phyloP scores from a whole-genome alignment of 1,284 basidiomycete species.

The Pseudozyma thailandica region DNA sequence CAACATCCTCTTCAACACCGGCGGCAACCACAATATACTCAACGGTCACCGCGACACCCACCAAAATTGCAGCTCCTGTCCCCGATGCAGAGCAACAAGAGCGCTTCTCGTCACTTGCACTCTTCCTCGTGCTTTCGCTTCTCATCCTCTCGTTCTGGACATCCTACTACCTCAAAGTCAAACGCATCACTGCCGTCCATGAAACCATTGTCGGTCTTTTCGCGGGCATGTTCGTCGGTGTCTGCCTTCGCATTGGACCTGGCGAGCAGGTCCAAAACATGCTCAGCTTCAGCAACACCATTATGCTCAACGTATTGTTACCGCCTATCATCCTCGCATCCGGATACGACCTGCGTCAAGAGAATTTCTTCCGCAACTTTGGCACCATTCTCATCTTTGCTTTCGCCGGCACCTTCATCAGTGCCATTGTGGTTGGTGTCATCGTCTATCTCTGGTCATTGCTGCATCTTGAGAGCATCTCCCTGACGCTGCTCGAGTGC shows the following conservation, averaged over 20 bases:
- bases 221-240: conserved; percentile 91
- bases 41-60: conserved; percentile 11
- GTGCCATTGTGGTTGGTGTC: conserved; percentile 92
- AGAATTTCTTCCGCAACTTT: conserved; percentile 87
- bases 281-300: conserved; percentile 95
- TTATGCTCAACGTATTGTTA: conserved; percentile 96
- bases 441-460: conserved; percentile 94
- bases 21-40: conserved; percentile 3
- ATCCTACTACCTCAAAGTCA: conserved; percentile 97
- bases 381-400: conserved; percentile 87
- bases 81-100: conserved; percentile 65
- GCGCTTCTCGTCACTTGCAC: conserved; percentile 64
- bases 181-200: conserved; percentile 92
- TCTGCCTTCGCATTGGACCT: conserved; percentile 87
- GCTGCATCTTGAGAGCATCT: conserved; percentile 73
- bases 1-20: background rate
- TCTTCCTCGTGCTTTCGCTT: conserved; percentile 82
- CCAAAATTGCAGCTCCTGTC: conserved; percentile 11
- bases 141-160: conserved; percentile 94
- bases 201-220: conserved; percentile 96
- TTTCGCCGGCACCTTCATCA: conserved; percentile 95
- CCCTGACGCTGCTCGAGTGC: conserved; percentile 75
- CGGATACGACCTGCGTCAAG: conserved; percentile 96
- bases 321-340: conserved; percentile 98
- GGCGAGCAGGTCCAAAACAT: conserved; percentile 95